Evolutionary conservation across 306 rosid species (phyloP), one percentile per base, ranked within the genome.

Genomic region (Cyamopsis tetragonoloba): DNA sequence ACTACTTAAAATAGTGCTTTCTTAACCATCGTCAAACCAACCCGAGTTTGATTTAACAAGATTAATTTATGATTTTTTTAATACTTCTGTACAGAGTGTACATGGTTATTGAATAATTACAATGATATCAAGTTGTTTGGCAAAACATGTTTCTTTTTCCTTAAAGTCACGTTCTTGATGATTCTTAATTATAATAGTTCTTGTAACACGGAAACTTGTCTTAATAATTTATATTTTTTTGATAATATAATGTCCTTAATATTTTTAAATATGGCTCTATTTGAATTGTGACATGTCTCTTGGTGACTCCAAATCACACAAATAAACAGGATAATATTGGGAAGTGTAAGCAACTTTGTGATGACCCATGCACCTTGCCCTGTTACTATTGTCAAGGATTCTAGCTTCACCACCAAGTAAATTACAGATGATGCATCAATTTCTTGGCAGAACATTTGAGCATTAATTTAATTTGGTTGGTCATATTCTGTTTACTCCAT

Each of bases 281-380:
- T 34, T 24, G 18, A 28, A 53, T 35, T 68, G 22, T 38, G 18
- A 28, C 62, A 42, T 68, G 22, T 38, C 7, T 68, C 9, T 41
- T 44, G 68, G 46, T 69, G 63, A 30, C 43, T 44, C 12, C 6
- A 41, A 14, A 54, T 0, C 10, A 8, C 18, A 73, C 3, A 23
- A 24, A 11, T 27, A 81, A 74, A 80, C 82, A 93, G 99, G 96
- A 85, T 95, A 24, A 1, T 95, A 37, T 13, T 95, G 77, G 99
- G 99, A 77, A 95, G 99, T 79, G 99, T 95, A 23, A 95, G 99
- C 96, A 86, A 85, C 87, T 83, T 80, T 70, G 87, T 90, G 78
- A 62, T 88, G 30, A 56, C 86, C 0, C 76, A 90, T 66, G 92
- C 97, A 38, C 10, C 97, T 35, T 88, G 93, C 80, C 97, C 97